These are phyloP conservation scores for Phytophthora ohioensis DNA, from an alignment of 352 stramenopile species.

Conservation along the genomic window DNA sequence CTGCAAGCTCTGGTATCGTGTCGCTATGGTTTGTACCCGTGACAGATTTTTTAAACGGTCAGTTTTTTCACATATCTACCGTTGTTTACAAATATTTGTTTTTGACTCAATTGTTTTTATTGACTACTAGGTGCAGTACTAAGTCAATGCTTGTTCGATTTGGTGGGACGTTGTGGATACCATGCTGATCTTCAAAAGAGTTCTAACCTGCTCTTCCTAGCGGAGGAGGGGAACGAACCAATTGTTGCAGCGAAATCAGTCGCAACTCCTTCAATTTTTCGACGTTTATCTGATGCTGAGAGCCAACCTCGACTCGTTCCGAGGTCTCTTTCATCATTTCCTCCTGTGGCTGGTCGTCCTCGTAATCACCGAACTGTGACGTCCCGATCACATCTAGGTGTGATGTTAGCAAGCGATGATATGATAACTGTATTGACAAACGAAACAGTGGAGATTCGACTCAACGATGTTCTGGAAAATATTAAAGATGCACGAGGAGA, in stretches of 20 bases:
- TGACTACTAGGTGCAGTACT: slow-evolving; percentile 16
- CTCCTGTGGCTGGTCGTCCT: neutral
- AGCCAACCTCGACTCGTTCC: neutral
- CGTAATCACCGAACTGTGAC: neutral
- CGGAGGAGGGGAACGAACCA: slow-evolving; percentile 30
- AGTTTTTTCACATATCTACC: neutral
- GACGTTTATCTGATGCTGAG: slow-evolving; percentile 16
- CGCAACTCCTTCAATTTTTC: slow-evolving; percentile 7
- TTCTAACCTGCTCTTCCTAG: slow-evolving; percentile 34
- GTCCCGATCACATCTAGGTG: neutral
- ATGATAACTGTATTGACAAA: slow-evolving; percentile 1
- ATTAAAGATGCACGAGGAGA: slow-evolving; percentile 7
- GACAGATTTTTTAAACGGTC: slow-evolving; percentile 15
- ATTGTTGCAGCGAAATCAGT: slow-evolving; percentile 24
- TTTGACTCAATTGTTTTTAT: neutral
- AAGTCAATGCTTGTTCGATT: slow-evolving; percentile 35
- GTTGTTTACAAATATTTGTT: no score
- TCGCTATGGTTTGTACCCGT: slow-evolving; percentile 37
- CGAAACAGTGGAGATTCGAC: slow-evolving; percentile 13
- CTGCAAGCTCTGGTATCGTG: slow-evolving; percentile 21
- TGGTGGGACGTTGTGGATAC: slow-evolving; percentile 43
- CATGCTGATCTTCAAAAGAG: slow-evolving; percentile 36
- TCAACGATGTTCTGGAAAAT: slow-evolving; percentile 26
- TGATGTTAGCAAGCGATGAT: slow-evolving; percentile 1
- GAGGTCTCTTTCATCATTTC: slow-evolving; percentile 12